These are phyloP conservation scores for Hortiboletus flavorubellus DNA, from an alignment of 768 basidiomycete species.

Conservation along the genomic window DNA sequence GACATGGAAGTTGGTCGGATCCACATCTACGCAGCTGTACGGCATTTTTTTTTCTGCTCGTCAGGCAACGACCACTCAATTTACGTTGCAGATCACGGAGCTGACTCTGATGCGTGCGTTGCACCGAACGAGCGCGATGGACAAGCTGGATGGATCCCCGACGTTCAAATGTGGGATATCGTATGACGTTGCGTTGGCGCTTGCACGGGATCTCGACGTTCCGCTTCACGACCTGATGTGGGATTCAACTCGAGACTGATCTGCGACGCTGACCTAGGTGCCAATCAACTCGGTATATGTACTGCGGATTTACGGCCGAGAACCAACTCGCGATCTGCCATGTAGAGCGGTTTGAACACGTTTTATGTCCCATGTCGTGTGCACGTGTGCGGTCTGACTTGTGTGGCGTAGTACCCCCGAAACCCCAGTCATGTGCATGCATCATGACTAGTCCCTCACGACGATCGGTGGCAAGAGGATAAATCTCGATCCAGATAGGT, in stretches of 20 bases:
- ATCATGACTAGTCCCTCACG: no score
- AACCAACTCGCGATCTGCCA: background rate
- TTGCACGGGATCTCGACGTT: conserved; percentile 61
- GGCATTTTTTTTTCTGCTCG: conserved; percentile 22
- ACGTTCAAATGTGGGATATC: conserved; percentile 74
- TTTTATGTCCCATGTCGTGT: no score
- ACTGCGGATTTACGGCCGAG: no score
- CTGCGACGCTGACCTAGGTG: background rate
- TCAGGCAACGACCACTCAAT: background rate
- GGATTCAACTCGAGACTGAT: conserved; percentile 41
- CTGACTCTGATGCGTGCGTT: conserved; percentile 62
- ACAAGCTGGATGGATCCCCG: conserved; percentile 66
- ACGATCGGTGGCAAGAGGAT: no score
- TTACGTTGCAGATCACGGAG: conserved; percentile 53
- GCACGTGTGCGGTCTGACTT: no score
- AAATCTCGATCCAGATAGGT: no score
- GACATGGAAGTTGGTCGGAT: conserved; percentile 70
- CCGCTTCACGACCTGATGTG: conserved; percentile 63
- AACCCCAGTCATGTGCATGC: no score
- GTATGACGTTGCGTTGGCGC: conserved; percentile 48
- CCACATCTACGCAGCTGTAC: conserved; percentile 55
- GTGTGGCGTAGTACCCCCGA: no score
- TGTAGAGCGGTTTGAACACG: background rate
- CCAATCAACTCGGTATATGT: no score
- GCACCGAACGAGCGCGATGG: conserved; percentile 57